A percentile compares a stretch with the other conserved stretches of the same genome.
Evolutionary conservation across 1,139 yeast species (phyloP).

Genomic region (Candida gigantensis): DNA sequence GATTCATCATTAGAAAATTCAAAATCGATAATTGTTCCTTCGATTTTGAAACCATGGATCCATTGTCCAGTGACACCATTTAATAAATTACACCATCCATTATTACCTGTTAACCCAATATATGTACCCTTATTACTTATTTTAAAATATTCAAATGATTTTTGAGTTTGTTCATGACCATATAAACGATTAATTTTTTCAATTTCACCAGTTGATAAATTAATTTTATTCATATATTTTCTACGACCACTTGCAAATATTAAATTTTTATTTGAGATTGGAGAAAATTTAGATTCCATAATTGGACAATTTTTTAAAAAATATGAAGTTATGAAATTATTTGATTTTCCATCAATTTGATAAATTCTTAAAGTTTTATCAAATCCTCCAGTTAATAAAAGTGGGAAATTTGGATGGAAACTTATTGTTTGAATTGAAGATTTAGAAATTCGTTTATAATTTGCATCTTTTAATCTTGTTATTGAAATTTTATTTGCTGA

Average conservation of each 20-base stretch:
- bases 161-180: constrained; percentile 85
- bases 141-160: constrained; percentile 84
- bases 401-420: constrained; percentile 85
- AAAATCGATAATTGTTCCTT: constrained; percentile 80
- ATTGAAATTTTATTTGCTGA: constrained; percentile 76
- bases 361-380: constrained; percentile 85
- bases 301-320: constrained; percentile 80
- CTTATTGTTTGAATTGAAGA: constrained; percentile 81
- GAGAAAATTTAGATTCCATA: constrained; percentile 68
- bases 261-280: constrained; percentile 32
- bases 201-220: constrained; percentile 68
- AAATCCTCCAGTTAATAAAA: constrained; percentile 86
- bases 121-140: constrained; percentile 69
- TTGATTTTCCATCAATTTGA: constrained; percentile 88
- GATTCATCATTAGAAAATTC: constrained; percentile 64
- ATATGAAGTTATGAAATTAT: constrained; percentile 78
- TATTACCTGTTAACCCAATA: constrained; percentile 76
- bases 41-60: constrained; percentile 83
- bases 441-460: constrained; percentile 62
- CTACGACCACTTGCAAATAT: constrained; percentile 91
- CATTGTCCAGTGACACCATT: constrained; percentile 82
- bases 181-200: constrained; percentile 87
- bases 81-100: constrained; percentile 88
- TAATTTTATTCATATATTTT: constrained; percentile 91
- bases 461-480: constrained; percentile 82